Percentiles rank a stretch among this genome's conserved stretches.
Evolutionary conservation across 2,329 filamentous ascomycete species (phyloP).

Genomic region (Penicillium sp.): DNA sequence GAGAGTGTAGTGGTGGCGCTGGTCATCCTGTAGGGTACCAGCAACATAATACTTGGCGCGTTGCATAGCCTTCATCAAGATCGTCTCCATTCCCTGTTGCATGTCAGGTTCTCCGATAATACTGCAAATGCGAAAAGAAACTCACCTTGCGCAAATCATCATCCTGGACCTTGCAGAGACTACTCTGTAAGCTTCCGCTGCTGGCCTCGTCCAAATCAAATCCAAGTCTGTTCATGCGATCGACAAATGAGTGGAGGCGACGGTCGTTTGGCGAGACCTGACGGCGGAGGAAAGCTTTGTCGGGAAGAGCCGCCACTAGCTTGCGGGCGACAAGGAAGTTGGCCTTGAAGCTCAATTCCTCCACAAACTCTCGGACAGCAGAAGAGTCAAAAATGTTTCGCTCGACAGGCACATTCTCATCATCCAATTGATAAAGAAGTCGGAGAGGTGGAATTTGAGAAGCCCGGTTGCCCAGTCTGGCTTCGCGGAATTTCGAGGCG

Average conservation of each 20-base stretch:
- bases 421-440: slow-evolving; percentile 89
- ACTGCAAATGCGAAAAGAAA: slow-evolving; percentile 3
- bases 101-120: neutral
- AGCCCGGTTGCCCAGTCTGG: slow-evolving; percentile 78
- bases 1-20: slow-evolving; percentile 86
- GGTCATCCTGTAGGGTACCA: slow-evolving; percentile 75
- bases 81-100: slow-evolving; percentile 82
- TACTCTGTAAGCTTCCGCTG: slow-evolving; percentile 91
- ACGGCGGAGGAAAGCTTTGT: slow-evolving; percentile 89
- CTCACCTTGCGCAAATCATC: slow-evolving; percentile 77
- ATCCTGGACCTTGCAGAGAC: slow-evolving; percentile 91
- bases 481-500: slow-evolving; percentile 87
- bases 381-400: slow-evolving; percentile 95
- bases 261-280: slow-evolving; percentile 85
- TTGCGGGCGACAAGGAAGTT: slow-evolving; percentile 89
- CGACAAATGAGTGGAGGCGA: slow-evolving; percentile 85
- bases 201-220: slow-evolving; percentile 88
- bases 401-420: slow-evolving; percentile 97
- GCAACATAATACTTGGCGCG: slow-evolving; percentile 94
- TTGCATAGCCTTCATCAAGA: slow-evolving; percentile 93
- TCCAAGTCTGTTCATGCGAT: slow-evolving; percentile 89
- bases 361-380: slow-evolving; percentile 86
- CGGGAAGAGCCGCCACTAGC: slow-evolving; percentile 76
- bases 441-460: slow-evolving; percentile 84
- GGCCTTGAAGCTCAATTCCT: slow-evolving; percentile 92